Conservation (phyloP, 305 asterid genomes). For the Fraxinus latifolia region DNA sequence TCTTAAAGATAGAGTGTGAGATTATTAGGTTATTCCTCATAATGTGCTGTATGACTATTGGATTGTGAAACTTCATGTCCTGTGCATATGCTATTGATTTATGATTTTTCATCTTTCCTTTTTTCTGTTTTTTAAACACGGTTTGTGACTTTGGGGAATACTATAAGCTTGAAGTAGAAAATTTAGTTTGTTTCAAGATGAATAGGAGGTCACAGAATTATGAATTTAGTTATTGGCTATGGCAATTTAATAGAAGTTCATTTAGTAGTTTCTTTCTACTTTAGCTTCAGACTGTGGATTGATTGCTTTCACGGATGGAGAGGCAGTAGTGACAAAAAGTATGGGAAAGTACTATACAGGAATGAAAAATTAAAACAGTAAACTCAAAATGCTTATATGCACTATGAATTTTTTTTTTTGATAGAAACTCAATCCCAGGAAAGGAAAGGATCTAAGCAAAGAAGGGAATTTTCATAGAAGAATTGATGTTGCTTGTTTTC, state of each 20-base stretch:
- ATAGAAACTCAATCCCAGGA: neutral
- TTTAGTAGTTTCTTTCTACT: neutral
- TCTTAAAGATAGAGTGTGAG: neutral
- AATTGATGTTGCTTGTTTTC: slow-evolving; percentile 14
- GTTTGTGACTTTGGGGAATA: slow-evolving; percentile 1
- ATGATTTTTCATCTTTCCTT: neutral
- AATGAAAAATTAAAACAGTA: neutral
- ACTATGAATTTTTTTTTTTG: neutral
- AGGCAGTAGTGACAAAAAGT: neutral
- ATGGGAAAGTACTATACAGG: neutral
- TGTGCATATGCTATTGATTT: slow-evolving; percentile 5
- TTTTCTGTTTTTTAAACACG: neutral
- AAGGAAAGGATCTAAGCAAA: neutral
- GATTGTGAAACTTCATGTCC: neutral
- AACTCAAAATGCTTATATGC: neutral
- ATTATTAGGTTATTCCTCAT: neutral
- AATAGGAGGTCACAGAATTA: neutral
- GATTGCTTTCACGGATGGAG: slow-evolving; percentile 9
- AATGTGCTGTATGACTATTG: neutral
- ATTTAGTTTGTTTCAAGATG: slow-evolving; percentile 11
- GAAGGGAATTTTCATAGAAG: neutral
- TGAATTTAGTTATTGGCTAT: neutral
- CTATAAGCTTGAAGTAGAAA: neutral
- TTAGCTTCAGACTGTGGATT: neutral
- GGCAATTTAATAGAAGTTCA: neutral